Percentiles rank a stretch among this genome's conserved stretches.
These are phyloP conservation scores for Talaromyces trachyspermus DNA, from an alignment of 495 filamentous ascomycete genomes.

Conservation along the genomic window DNA sequence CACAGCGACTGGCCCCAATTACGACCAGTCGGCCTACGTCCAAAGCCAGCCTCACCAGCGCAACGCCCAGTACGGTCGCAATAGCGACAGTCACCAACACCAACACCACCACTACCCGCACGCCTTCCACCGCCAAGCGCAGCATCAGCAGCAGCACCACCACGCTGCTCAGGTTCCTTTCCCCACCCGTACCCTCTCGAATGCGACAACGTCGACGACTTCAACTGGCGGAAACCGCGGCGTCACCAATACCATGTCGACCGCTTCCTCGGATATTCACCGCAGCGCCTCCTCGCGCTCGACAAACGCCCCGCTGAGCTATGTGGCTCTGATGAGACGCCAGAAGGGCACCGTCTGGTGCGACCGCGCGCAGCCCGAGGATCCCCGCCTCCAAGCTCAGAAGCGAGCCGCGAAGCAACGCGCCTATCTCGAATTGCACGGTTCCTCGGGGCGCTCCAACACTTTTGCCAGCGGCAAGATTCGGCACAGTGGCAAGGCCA, in stretches of 20 bases:
- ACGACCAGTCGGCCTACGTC: slow-evolving; percentile 4
- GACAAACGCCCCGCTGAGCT: slow-evolving; percentile 55
- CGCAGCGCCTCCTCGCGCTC: slow-evolving; percentile 66
- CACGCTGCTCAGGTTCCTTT: slow-evolving; percentile 26
- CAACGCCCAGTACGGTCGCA: slow-evolving; percentile 6
- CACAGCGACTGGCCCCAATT: slow-evolving; percentile 15
- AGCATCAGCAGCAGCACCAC: slow-evolving; percentile 26
- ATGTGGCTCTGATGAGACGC: slow-evolving; percentile 88
- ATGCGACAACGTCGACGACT: slow-evolving; percentile 62
- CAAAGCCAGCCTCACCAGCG: slow-evolving; percentile 1
- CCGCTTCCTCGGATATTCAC: slow-evolving; percentile 53
- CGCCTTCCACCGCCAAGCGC: slow-evolving; percentile 54
- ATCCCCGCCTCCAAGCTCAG: slow-evolving; percentile 72
- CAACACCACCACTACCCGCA: slow-evolving; percentile 47
- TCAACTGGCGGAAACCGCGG: slow-evolving; percentile 41
- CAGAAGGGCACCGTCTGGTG: slow-evolving; percentile 99
- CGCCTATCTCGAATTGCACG: slow-evolving; percentile 73
- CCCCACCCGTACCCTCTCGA: slow-evolving; percentile 60
- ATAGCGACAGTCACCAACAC: slow-evolving; percentile 13
- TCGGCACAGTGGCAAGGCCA: slow-evolving; percentile 63
- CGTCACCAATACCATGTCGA: slow-evolving; percentile 38
- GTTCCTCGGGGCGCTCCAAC: slow-evolving; percentile 46
- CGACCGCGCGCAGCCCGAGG: slow-evolving; percentile 87
- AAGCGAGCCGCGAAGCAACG: slow-evolving; percentile 77
- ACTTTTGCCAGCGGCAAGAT: slow-evolving; percentile 70